phyloP scores from a whole-genome alignment of 306 rosid species.

The Fagus crenata region DNA sequence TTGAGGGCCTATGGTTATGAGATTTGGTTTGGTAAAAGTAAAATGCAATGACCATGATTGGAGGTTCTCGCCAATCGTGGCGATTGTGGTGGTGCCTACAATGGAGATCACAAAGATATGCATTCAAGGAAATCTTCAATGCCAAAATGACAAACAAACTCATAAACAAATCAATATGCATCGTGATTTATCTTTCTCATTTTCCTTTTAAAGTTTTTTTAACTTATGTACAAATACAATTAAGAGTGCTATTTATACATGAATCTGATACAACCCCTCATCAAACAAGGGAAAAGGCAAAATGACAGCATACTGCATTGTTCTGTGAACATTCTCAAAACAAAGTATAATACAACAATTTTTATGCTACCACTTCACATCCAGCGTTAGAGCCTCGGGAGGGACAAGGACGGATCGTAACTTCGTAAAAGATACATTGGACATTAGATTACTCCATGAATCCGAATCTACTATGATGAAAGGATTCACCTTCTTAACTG shows the following conservation, averaged over 20 bases:
- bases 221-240: slow-evolving; percentile 52
- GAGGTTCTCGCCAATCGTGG: too few species aligned
- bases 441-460: slow-evolving; percentile 73
- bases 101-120: too few species aligned
- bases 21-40: too few species aligned
- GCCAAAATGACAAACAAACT: neutral
- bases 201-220: slow-evolving; percentile 1
- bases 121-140: too few species aligned
- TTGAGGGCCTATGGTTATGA: too few species aligned
- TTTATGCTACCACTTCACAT: slow-evolving; percentile 74
- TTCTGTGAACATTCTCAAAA: slow-evolving; percentile 2
- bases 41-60: too few species aligned
- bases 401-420: slow-evolving; percentile 69
- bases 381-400: slow-evolving; percentile 80
- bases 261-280: slow-evolving; percentile 19
- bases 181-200: slow-evolving; percentile 4
- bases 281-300: slow-evolving; percentile 29
- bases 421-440: slow-evolving; percentile 76
- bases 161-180: neutral
- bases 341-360: slow-evolving; percentile 29
- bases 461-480: slow-evolving; percentile 59
- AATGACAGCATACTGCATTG: slow-evolving; percentile 25
- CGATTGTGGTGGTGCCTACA: too few species aligned
- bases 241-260: slow-evolving; percentile 30
- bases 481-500: slow-evolving; percentile 54